phyloP scores from a whole-genome alignment of 192 early-diverging fungal species.

The Coemansia reversa region DNA sequence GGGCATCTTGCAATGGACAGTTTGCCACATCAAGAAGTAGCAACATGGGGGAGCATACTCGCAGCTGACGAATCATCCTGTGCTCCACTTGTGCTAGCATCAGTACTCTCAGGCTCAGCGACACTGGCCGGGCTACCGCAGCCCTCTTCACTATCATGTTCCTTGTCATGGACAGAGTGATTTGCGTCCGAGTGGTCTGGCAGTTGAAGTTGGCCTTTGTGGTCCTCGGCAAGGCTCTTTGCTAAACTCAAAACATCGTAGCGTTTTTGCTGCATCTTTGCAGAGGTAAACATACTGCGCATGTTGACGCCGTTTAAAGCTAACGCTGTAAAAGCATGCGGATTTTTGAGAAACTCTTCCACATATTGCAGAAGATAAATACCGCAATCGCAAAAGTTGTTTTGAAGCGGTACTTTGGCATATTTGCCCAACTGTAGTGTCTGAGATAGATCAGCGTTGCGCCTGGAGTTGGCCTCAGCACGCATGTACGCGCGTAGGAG shows the following conservation, averaged over 20 bases:
- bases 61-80: too few relatives aligned
- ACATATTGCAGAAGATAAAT: conserved; percentile 80
- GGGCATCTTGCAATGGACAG: too few relatives aligned
- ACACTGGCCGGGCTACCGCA: too few relatives aligned
- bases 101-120: too few relatives aligned
- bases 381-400: conserved; percentile 87
- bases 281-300: conserved; percentile 36
- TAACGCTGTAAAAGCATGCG: conserved; percentile 26
- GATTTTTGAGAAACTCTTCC: conserved; percentile 64
- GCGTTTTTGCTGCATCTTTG: conserved; percentile 37
- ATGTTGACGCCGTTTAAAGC: conserved; percentile 28
- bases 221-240: conserved; percentile 18
- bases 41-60: too few relatives aligned
- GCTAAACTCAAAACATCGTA: conserved; percentile 26
- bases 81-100: too few relatives aligned
- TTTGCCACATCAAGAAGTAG: too few relatives aligned
- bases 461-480: conserved; percentile 57
- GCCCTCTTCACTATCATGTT: neutral
- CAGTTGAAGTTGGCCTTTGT: conserved; percentile 2
- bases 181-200: neutral
- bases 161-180: neutral
- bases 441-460: conserved; percentile 37
- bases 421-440: conserved; percentile 47
- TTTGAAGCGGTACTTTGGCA: conserved; percentile 71
- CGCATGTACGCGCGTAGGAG: conserved; percentile 56